These are phyloP conservation scores for Kwoniella europaea DNA, from an alignment of 768 basidiomycete species.

Conservation along the genomic window DNA sequence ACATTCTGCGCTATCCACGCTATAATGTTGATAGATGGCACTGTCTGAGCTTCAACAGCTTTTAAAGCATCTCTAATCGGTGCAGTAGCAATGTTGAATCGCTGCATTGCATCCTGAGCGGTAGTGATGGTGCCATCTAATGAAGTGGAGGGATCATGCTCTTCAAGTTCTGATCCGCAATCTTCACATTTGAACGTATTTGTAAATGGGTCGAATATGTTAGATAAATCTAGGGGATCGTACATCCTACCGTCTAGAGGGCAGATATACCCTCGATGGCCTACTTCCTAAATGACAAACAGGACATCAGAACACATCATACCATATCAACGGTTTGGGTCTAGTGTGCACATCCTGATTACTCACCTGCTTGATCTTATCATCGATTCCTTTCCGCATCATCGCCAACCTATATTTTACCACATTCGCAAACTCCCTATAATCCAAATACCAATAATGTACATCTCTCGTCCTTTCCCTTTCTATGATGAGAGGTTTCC, in stretches of 20 bases:
- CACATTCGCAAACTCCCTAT: conserved; percentile 92
- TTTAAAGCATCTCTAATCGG: conserved; percentile 85
- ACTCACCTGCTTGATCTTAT: conserved; percentile 81
- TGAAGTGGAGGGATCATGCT: conserved; percentile 74
- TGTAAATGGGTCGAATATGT: conserved; percentile 72
- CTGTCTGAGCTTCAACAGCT: conserved; percentile 78
- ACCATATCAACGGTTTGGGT: too few species aligned
- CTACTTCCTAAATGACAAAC: conserved; percentile 74
- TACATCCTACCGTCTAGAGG: conserved; percentile 83
- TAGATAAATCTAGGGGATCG: conserved; percentile 81
- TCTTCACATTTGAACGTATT: conserved; percentile 82
- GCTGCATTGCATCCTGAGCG: conserved; percentile 89
- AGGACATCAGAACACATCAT: neutral
- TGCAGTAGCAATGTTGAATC: conserved; percentile 89
- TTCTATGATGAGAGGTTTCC: conserved; percentile 15
- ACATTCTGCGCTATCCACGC: conserved; percentile 79
- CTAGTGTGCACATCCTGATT: too few species aligned
- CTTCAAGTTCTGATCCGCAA: conserved; percentile 79
- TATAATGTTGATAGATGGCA: conserved; percentile 75
- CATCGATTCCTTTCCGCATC: conserved; percentile 88
- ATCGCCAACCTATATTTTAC: conserved; percentile 96
- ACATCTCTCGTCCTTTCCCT: conserved; percentile 73
- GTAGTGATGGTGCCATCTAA: conserved; percentile 69
- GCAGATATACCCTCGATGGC: conserved; percentile 97
- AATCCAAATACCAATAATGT: conserved; percentile 96